phyloP scores from a whole-genome alignment of 352 stramenopile genomes.

The Salisapilia sapeloensis region DNA sequence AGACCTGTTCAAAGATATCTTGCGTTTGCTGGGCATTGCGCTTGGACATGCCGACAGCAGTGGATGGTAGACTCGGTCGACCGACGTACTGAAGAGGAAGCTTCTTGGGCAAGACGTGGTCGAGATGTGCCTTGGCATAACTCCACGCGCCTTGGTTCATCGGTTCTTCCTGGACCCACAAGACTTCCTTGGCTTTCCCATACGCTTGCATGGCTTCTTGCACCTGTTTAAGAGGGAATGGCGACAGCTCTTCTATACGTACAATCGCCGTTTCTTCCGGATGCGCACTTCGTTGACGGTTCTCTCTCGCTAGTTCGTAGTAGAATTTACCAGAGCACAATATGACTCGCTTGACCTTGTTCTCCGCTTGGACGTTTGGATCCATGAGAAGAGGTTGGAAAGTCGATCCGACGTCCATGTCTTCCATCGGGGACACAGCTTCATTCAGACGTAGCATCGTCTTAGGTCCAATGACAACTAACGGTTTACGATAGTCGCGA shows the following conservation, averaged over 20 bases:
- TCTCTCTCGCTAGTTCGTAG: constrained; percentile 64
- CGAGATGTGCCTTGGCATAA: constrained; percentile 48
- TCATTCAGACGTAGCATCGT: constrained; percentile 51
- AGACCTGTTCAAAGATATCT: constrained; percentile 44
- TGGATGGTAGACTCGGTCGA: constrained; percentile 48
- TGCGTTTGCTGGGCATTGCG: constrained; percentile 41
- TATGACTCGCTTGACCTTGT: constrained; percentile 45
- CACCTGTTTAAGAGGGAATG: constrained; percentile 67
- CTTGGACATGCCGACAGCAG: constrained; percentile 56
- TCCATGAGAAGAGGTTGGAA: constrained; percentile 63
- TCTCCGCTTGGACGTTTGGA: constrained; percentile 16
- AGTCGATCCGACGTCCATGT: constrained; percentile 28
- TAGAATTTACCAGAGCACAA: constrained; percentile 79
- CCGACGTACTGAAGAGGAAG: constrained; percentile 49
- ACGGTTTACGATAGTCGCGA: constrained; percentile 52
- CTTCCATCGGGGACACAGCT: constrained; percentile 40
- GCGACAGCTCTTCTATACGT: constrained; percentile 67
- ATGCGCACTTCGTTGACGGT: constrained; percentile 15
- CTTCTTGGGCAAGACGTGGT: constrained; percentile 51
- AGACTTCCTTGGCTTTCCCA: constrained; percentile 39
- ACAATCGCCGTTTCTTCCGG: constrained; percentile 43
- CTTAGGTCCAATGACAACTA: constrained; percentile 66
- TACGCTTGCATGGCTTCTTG: constrained; percentile 32
- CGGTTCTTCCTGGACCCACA: constrained; percentile 73
- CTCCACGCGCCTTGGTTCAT: constrained; percentile 67